A percentile compares a stretch with the other conserved stretches of the same genome.
Evolutionary conservation across 306 rosid species (phyloP).

Genomic region (Ziziphus jujuba): DNA sequence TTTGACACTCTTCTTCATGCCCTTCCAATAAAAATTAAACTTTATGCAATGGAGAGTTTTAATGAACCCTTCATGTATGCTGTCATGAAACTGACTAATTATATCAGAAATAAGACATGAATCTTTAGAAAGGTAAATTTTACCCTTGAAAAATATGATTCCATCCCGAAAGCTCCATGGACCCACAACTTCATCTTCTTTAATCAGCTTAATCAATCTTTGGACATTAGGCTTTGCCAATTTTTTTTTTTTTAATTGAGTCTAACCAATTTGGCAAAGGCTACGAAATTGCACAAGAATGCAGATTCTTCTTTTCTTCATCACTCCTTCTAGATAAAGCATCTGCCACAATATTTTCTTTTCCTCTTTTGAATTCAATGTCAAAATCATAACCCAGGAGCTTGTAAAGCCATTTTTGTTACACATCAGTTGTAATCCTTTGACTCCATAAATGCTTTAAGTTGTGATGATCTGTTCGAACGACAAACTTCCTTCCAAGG

Average conservation of each 20-base stretch:
- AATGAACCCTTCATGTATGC: not conserved
- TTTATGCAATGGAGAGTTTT: not conserved
- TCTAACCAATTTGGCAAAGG: not conserved
- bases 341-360: not conserved
- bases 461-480: not conserved
- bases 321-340: not conserved
- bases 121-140: too few relatives aligned
- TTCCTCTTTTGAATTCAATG: not conserved
- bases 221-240: not conserved
- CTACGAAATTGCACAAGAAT: not conserved
- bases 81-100: not conserved
- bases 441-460: not conserved
- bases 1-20: not conserved
- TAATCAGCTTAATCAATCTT: not conserved
- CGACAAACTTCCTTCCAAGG: not conserved
- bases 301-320: not conserved
- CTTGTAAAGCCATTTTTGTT: not conserved
- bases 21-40: not conserved
- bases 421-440: not conserved
- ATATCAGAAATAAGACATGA: not conserved
- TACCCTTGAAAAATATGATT: not conserved
- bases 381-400: not conserved
- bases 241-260: not conserved
- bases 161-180: not conserved
- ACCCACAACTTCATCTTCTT: not conserved